Conservation (phyloP, 2,329 filamentous ascomycete genomes). For the Pestalotiopsis sp. region DNA sequence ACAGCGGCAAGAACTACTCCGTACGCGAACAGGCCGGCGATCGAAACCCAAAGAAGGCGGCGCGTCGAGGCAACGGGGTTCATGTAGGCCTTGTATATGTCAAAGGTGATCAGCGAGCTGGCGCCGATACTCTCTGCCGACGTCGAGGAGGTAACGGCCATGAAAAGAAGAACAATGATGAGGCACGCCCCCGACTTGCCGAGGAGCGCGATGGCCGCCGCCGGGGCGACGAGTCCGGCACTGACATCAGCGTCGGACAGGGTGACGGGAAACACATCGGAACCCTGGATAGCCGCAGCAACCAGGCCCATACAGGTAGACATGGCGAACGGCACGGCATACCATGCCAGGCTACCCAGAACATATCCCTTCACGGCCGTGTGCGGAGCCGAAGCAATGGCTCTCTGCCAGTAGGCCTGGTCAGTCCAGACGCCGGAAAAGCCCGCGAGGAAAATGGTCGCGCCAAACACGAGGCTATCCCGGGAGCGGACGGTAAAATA, state of each 20-base stretch:
- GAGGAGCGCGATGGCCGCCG: constrained; percentile 34
- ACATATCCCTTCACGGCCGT: constrained; percentile 42
- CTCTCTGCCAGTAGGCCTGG: constrained; percentile 45
- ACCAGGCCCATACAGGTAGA: constrained; percentile 36
- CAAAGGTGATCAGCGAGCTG: constrained; percentile 37
- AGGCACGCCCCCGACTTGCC: constrained; percentile 34
- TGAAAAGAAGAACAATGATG: constrained; percentile 43
- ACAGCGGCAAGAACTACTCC: constrained; percentile 31
- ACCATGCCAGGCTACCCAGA: constrained; percentile 40
- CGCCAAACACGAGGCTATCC: constrained; percentile 36
- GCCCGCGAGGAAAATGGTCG: constrained; percentile 35
- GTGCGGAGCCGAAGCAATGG: constrained; percentile 40
- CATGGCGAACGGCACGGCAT: constrained; percentile 36
- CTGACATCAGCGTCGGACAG: constrained; percentile 29
- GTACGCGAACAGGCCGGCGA: constrained; percentile 33
- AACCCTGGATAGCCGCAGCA: constrained; percentile 29
- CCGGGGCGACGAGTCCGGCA: constrained; percentile 31
- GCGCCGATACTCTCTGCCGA: constrained; percentile 43
- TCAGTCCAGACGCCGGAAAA: constrained; percentile 39
- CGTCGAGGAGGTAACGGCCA: constrained; percentile 45
- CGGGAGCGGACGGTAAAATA: constrained; percentile 37
- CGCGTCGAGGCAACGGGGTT: constrained; percentile 30
- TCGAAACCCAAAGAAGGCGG: constrained; percentile 32
- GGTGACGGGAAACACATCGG: constrained; percentile 26
- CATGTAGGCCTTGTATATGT: constrained; percentile 39